Base-by-base conservation (phyloP, 768 basidiomycete genomes). In the Galerina sulciceps region DNA sequence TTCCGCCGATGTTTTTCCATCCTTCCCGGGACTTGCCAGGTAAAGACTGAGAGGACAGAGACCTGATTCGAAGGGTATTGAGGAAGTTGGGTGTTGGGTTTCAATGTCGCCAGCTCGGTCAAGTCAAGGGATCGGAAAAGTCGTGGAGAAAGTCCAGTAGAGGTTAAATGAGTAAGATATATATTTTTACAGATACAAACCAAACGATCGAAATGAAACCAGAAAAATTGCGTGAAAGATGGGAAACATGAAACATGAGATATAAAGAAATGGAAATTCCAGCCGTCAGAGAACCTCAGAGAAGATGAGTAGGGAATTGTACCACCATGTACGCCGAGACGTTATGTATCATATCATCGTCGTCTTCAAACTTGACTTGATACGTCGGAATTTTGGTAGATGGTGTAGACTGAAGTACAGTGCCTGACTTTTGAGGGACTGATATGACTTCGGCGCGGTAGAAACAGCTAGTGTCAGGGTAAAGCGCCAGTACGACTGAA, bases 401-500 rank as follows among this genome's bases (percentile, higher is more conserved):
- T 36, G 70, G 73, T 47, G 68, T 67, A 20, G 58, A 67, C 75
- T 77, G 61, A 14, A 18, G 38, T 31, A 43, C 20, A 13, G 44
- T 23, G 49, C 50, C n/a, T 36, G 31, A 31, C 38, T 38, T 52
- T 50, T 38, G 17, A 36, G 90, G 91, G 10, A 85, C 83, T n/a
- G 85, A 80, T 45, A 92, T 79, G 6, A 94, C 91, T 66, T 92
- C 89, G 6, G 93, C 93, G 23, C 90, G 88, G 67, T 94, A 94
- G 77, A 94, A 94, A 69, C 90, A 93, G 64, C 91, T 94, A 0
- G 93, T 94, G 67, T 94, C 93, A 0, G 93, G 93, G 72, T 93
- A 94, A n/a, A 94, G 76, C 1, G 91, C 93, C 83, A 94, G 84
- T 10, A 94, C 93, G 0, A 81, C 89, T 18, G 88, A 85, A 3